Evolutionary conservation across 345 rosid genomes (phyloP), one percentile per base, ranked within the genome.

Genomic region (Iberis pinnata): DNA sequence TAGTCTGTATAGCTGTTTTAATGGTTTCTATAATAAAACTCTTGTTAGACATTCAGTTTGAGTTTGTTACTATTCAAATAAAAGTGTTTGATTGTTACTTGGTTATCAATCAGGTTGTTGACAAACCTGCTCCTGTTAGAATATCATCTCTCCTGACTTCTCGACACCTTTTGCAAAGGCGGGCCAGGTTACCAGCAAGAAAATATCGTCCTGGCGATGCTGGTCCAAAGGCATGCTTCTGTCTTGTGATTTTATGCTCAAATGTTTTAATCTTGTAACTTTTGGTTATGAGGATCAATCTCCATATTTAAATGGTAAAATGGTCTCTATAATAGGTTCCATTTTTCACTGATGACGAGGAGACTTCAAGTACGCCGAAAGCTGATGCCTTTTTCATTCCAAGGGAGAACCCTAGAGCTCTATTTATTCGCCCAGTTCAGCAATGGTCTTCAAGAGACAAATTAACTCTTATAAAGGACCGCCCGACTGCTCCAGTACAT

Each of bases 351-450:
- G 90, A 88, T 51, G 95, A 86, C 36, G 94, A 83, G 61, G 90
- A 81, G 78, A 70, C 80, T 47, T 78, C 95, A 25, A 80, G 88
- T 65, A 86, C 94, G 20, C 97, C 99, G 6, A 88, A 93, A 75
- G 95, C 92, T 7, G 94, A 86, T 74, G 97, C 94, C 33, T 75
- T 85, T 56, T 81, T 93, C 68, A 68, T 93, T 73, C 99, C 94
- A 8, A 70, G 99, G 76, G 99, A 93, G 64, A 88, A 93, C 61
- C 99, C 99, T 35, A 83, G 97, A 71, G 78, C 95, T 70, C 73
- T 88, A 38, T 78, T 93, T 47, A 86, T 86, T 64, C 86, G 70
- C 60, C 87, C 94, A 49, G 50, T 62, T 20, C 87, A 79, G 42
- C 51, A 64, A 45, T 64, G 69, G 69, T 18, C 69, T 49, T 48